Base-by-base conservation (phyloP, 1,284 basidiomycete species). In the Leccinum angustisporum region DNA sequence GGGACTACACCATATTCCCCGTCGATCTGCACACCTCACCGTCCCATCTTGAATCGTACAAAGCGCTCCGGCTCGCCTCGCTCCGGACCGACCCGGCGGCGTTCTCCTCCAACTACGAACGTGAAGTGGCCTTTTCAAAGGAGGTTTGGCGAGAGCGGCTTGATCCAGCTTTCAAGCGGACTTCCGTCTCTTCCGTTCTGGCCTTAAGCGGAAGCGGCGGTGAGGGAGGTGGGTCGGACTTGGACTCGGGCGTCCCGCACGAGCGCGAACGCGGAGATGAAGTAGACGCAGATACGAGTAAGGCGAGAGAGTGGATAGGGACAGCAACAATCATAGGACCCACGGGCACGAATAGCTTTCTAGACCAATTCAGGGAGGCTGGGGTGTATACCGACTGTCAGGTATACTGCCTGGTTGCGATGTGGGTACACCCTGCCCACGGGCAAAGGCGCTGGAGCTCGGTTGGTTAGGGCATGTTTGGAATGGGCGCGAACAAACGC, bases 401-500 rank as follows among this genome's bases (percentile, higher is more conserved):
- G 21, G 59, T 71, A 10, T 74, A 76, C 43, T 63, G 65, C 14
- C 38, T 81, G 11, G 71, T 63, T 36, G 76, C 68, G 16, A 72
- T 78, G 71, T 79, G 77, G 78, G 73, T 79, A 16, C 68, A 71
- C 51, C 74, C 74, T 21, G 70, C 71, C 2, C 72, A 75, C 54
- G 54, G 66, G 75, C 5, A 72, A 67, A 38, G 70, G 75, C 9
- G 56, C 79, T 7, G 79, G 72, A 56, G 43, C 58, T 30, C 59
- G 57, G 31, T 61, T 73, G 21, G 51, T 65, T 9, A 61, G 56
- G 25, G 63, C 57, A 13, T 72, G 70, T 46, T 51, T 74, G 50
- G 65, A 66, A 38, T 75, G 68, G 72, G 71, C 36, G 21, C 62
- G 65, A 50, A 68, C 54, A 14, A 54, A 71, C 25, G 54, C 60